Evolutionary conservation across 768 basidiomycete genomes (phyloP), one percentile per base, ranked within the genome.

Genomic region (Amanita jacksonii): DNA sequence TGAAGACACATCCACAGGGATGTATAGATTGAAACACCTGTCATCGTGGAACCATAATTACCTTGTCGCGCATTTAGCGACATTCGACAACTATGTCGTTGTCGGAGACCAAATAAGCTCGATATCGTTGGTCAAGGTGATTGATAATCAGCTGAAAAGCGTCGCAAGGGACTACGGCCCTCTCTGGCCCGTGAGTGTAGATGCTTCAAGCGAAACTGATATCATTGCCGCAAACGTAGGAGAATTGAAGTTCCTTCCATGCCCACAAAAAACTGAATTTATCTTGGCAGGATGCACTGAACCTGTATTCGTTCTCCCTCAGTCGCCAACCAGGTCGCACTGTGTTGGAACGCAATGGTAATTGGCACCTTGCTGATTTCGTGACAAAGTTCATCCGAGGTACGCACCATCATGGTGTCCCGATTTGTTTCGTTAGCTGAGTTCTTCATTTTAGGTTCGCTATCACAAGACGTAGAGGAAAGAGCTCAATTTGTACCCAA

Each of bases 11-110:
- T 52, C 54, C 27, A 51, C 64, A 12, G 51, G 63, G 25, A 50
- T 58, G 1, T 60, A 64, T 50, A 54, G 55, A 4, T 57, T 85
- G 10, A 53, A 66, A 30, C 64, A 66, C 23, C 52, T 76, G 5
- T 58, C 74, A 0, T 66, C 74, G 30, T 92, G 88, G 82, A 79
- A 84, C 50, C 85, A 89, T 56, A 90, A 86, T 44, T 91, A 92
- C 61, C 49, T 85, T 45, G 77, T 92, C 22, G 77, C 74, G 3
- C 79, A 75, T 44, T 61, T 96, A 16, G 76, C 73, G 0, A 63
- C 75, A 3, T 71, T 70, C 37, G 61, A 78, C 47, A 64, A 62
- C 36, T 57, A 94, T 19, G 61, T 85, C 13, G 72, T 79, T n/a
- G 28, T 45, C 18, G 86, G 85, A 27, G 92, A 96, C 54, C 78